Evolutionary conservation across 169 alveolate species (phyloP).

Genomic region (Perkinsus marinus): DNA sequence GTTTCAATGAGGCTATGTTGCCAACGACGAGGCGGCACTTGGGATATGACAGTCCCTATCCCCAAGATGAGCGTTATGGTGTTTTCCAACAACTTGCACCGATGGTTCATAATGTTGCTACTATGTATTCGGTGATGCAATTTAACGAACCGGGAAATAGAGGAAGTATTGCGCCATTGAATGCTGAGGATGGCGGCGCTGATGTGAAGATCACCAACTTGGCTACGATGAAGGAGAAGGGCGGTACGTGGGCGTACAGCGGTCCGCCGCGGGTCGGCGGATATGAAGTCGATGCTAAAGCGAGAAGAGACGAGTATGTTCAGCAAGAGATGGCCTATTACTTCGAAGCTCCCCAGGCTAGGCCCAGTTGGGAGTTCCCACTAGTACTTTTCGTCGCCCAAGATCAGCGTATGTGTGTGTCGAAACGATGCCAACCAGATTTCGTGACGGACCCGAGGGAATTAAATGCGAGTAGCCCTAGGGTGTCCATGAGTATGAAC

Average conservation of each 20-base stretch:
- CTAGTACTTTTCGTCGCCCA: neutral
- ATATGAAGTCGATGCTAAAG: neutral
- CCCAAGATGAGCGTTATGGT: neutral
- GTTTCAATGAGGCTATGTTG: neutral
- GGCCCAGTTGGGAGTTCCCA: neutral
- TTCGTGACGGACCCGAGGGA: neutral
- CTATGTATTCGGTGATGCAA: neutral
- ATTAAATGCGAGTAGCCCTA: neutral
- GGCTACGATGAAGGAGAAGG: neutral
- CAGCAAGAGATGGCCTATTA: neutral
- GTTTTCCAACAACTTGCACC: neutral
- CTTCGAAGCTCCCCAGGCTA: neutral
- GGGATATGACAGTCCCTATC: neutral
- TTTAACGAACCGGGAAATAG: neutral
- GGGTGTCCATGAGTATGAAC: neutral
- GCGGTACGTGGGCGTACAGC: neutral
- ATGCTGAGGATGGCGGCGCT: neutral
- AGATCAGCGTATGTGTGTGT: neutral
- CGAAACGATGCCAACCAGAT: neutral
- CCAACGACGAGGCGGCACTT: neutral
- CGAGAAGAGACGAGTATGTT: neutral
- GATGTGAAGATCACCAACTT: neutral
- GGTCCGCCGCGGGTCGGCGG: too few relatives aligned
- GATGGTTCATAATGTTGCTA: neutral
- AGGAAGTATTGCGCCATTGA: neutral